Evolutionary conservation across 495 filamentous ascomycete genomes (phyloP).

Genomic region (Endocarpon pusillum): DNA sequence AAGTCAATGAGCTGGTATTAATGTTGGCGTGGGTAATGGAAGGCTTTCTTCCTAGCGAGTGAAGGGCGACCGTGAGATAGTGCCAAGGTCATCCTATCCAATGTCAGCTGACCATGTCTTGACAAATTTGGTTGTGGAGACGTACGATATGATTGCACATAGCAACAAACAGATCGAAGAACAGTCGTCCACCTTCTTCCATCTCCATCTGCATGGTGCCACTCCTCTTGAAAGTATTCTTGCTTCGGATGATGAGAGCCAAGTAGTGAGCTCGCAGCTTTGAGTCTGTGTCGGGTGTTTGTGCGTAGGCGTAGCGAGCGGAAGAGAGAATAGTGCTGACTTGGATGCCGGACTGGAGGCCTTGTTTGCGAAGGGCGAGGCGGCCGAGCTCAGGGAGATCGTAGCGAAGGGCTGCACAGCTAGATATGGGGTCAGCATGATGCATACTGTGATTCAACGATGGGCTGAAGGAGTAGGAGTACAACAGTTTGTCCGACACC

Average conservation of each 20-base stretch:
- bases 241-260: conserved; percentile 72
- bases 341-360: conserved; percentile 63
- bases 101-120: conserved; percentile 3
- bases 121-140: too few relatives aligned
- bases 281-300: conserved; percentile 78
- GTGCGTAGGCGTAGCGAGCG: conserved; percentile 72
- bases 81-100: conserved; percentile 14
- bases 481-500: too few relatives aligned
- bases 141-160: conserved; percentile 74
- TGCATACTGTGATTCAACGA: conserved; percentile 1
- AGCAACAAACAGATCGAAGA: conserved; percentile 88
- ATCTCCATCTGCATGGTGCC: conserved; percentile 96
- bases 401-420: conserved; percentile 69
- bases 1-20: too few relatives aligned
- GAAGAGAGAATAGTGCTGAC: conserved; percentile 69
- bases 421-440: conserved; percentile 9
- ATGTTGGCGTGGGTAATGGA: too few relatives aligned
- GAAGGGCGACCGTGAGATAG: conserved; percentile 4
- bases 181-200: conserved; percentile 69
- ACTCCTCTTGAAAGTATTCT: conserved; percentile 76
- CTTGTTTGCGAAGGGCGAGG: conserved; percentile 71
- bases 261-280: conserved; percentile 83
- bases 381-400: conserved; percentile 66
- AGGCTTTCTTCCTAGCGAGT: conserved; percentile 1
- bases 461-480: conserved; percentile 1